phyloP scores from a whole-genome alignment of 208 protist species.

The Balamuthia mandrillaris region DNA sequence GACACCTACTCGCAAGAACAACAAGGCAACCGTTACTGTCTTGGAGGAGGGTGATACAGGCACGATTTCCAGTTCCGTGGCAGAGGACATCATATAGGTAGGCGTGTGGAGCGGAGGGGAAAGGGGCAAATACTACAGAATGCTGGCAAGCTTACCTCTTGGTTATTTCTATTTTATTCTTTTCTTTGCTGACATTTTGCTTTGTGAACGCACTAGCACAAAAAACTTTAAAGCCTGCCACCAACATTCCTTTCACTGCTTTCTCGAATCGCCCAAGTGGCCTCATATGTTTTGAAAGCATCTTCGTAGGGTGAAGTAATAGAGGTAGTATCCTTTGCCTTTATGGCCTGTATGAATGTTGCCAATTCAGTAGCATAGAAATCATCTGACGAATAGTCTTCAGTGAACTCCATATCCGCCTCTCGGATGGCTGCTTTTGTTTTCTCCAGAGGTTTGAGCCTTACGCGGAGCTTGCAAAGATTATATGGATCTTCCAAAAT shows the following conservation, averaged over 20 bases:
- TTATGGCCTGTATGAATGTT: background rate
- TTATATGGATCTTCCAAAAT: background rate
- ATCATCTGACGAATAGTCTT: background rate
- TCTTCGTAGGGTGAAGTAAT: conserved; percentile 13
- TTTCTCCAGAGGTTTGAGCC: background rate
- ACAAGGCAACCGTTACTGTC: too few relatives aligned
- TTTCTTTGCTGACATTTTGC: too few relatives aligned
- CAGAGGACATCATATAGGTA: background rate
- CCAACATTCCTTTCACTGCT: background rate
- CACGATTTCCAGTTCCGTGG: background rate
- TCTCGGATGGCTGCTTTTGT: background rate
- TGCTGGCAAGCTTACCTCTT: background rate
- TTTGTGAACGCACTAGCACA: too few relatives aligned
- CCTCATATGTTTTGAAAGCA: conserved; percentile 31
- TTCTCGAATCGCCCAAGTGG: conserved; percentile 6
- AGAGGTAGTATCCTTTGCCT: background rate
- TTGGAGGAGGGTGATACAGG: background rate
- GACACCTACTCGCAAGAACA: too few relatives aligned
- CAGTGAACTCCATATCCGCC: background rate
- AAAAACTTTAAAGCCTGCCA: background rate
- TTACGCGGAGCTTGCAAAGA: background rate
- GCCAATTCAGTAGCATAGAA: conserved; percentile 12
- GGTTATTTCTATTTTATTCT: too few relatives aligned
- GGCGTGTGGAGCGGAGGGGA: background rate
- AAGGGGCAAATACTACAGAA: background rate